Conservation (phyloP, 2,329 filamentous ascomycete species). For the Penicillium sp. region DNA sequence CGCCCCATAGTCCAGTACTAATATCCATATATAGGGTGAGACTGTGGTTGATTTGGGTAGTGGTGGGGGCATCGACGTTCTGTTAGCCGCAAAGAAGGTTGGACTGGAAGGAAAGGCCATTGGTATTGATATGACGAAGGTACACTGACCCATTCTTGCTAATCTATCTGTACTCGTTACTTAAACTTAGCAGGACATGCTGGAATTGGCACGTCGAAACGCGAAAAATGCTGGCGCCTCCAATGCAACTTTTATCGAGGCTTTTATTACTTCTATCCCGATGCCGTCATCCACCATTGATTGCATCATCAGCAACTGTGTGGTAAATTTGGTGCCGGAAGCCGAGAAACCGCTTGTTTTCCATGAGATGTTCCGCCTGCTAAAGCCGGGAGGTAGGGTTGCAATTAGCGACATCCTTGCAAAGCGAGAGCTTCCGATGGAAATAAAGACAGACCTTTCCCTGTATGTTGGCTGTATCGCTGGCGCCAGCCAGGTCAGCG, state of each 20-base stretch:
- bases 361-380: slow-evolving; percentile 57
- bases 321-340: slow-evolving; percentile 59
- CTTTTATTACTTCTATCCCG: slow-evolving; percentile 52
- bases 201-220: slow-evolving; percentile 32
- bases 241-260: slow-evolving; percentile 56
- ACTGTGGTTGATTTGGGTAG: slow-evolving; percentile 59
- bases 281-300: slow-evolving; percentile 48
- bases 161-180: background rate
- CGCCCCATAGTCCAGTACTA: too few relatives aligned
- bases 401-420: slow-evolving; percentile 63
- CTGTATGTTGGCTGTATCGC: slow-evolving; percentile 63
- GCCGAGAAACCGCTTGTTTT: slow-evolving; percentile 57
- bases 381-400: slow-evolving; percentile 59
- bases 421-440: background rate
- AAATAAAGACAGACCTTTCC: slow-evolving; percentile 16
- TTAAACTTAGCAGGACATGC: slow-evolving; percentile 48
- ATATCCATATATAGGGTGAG: slow-evolving; percentile 47
- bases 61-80: slow-evolving; percentile 60
- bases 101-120: slow-evolving; percentile 51
- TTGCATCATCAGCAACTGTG: slow-evolving; percentile 65
- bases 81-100: slow-evolving; percentile 54
- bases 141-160: slow-evolving; percentile 19
- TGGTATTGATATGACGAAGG: slow-evolving; percentile 63
- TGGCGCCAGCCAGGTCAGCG: slow-evolving; percentile 54
- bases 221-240: slow-evolving; percentile 35